Evolutionary conservation across 2,329 filamentous ascomycete genomes (phyloP).

Genomic region (Sclerotinia glacialis): DNA sequence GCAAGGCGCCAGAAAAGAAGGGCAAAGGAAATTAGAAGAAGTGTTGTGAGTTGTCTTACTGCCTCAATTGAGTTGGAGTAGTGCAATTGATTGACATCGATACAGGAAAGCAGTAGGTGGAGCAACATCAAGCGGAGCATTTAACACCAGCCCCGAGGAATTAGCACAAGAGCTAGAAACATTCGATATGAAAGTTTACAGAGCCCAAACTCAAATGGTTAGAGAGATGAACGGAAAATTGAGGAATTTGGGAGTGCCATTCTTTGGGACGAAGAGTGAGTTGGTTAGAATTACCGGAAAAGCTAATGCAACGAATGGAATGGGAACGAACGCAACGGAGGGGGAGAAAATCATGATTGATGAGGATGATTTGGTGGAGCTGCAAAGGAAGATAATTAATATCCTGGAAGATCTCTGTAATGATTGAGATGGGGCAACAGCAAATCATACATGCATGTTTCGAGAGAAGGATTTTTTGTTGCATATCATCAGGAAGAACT

Average conservation of each 20-base stretch:
- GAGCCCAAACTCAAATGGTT: slow-evolving; percentile 57
- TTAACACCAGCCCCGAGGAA: slow-evolving; percentile 40
- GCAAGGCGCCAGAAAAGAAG: slow-evolving; percentile 50
- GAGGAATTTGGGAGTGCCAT: slow-evolving; percentile 56
- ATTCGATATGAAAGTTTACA: slow-evolving; percentile 63
- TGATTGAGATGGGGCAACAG: slow-evolving; percentile 31
- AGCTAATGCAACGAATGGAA: slow-evolving; percentile 6
- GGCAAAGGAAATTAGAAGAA: slow-evolving; percentile 52
- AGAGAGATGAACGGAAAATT: slow-evolving; percentile 55
- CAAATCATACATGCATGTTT: slow-evolving; percentile 1
- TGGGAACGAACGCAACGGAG: slow-evolving; percentile 20
- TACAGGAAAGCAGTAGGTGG: slow-evolving; percentile 47
- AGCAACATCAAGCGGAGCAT: slow-evolving; percentile 37
- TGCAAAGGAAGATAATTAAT: slow-evolving; percentile 49
- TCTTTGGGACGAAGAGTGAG: slow-evolving; percentile 52
- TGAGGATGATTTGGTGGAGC: slow-evolving; percentile 43
- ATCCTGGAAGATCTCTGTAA: slow-evolving; percentile 51
- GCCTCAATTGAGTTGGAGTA: not conserved
- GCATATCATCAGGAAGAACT: slow-evolving; percentile 23
- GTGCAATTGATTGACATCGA: not conserved
- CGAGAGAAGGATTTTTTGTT: slow-evolving; percentile 19
- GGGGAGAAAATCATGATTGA: slow-evolving; percentile 39
- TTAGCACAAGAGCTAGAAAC: slow-evolving; percentile 53
- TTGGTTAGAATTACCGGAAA: slow-evolving; percentile 43
- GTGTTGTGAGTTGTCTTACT: slow-evolving; percentile 47